A percentile compares a stretch with the other conserved stretches of the same genome.
Evolutionary conservation across 2,329 filamentous ascomycete species (phyloP).

Genomic region (Colletotrichum cuscutae): DNA sequence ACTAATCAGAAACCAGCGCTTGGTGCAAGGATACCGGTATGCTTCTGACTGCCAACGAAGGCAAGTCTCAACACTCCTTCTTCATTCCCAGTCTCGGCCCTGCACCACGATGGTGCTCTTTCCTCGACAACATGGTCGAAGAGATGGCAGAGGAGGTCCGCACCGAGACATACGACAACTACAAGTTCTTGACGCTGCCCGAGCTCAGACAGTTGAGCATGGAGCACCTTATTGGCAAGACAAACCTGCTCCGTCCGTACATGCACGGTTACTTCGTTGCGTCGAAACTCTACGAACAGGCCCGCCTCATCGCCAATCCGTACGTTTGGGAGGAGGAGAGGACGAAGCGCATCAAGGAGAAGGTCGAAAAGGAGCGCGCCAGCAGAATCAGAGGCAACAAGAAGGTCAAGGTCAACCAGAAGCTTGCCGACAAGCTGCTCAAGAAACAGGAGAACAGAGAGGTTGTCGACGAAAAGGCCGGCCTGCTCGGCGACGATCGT

Average conservation of each 20-base stretch:
- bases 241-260: slow-evolving; percentile 89
- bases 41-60: slow-evolving; percentile 96
- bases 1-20: slow-evolving; percentile 52
- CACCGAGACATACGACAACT: slow-evolving; percentile 95
- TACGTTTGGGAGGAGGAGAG: slow-evolving; percentile 94
- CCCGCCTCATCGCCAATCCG: slow-evolving; percentile 90
- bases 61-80: slow-evolving; percentile 93
- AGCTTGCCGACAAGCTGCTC: slow-evolving; percentile 78
- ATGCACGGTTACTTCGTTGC: slow-evolving; percentile 99
- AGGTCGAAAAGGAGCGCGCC: slow-evolving; percentile 96
- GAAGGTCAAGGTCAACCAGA: slow-evolving; percentile 97
- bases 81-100: slow-evolving; percentile 94
- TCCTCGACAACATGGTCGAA: slow-evolving; percentile 97
- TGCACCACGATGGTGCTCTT: slow-evolving; percentile 94
- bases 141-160: slow-evolving; percentile 91
- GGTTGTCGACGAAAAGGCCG: slow-evolving; percentile 67
- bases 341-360: slow-evolving; percentile 90
- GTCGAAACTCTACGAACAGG: slow-evolving; percentile 95
- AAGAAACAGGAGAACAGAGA: slow-evolving; percentile 71
- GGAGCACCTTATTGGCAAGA: slow-evolving; percentile 89
- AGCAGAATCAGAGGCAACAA: slow-evolving; percentile 93
- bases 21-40: slow-evolving; percentile 95
- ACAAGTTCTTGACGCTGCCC: slow-evolving; percentile 93
- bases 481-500: slow-evolving; percentile 83
- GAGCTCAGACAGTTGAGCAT: slow-evolving; percentile 88